A percentile compares a stretch with the other conserved stretches of the same genome.
Evolutionary conservation across 495 filamentous ascomycete genomes (phyloP).

Genomic region (Penicillium macrosclerotiorum): DNA sequence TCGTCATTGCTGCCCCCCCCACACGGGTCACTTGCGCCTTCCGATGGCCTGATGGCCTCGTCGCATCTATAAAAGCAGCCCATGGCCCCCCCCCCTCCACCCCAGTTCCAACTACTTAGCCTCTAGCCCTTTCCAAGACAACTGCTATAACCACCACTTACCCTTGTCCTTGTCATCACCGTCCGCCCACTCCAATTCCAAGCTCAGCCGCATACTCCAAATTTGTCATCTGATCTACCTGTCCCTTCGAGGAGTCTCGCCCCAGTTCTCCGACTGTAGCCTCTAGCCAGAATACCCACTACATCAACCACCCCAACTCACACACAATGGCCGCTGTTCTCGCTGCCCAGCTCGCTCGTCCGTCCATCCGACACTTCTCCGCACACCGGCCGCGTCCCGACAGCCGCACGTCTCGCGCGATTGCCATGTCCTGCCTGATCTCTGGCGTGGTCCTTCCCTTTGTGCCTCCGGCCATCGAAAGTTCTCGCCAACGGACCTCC

Average conservation of each 20-base stretch:
- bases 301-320: not conserved
- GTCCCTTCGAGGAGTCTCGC: too few species aligned
- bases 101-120: too few species aligned
- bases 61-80: slow-evolving; percentile 11
- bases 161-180: too few species aligned
- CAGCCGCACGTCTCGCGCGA: slow-evolving; percentile 37
- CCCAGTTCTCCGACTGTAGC: too few species aligned
- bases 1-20: slow-evolving; percentile 10
- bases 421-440: slow-evolving; percentile 40
- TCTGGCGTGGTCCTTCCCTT: slow-evolving; percentile 46
- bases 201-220: too few species aligned
- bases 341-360: slow-evolving; percentile 32
- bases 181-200: too few species aligned
- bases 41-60: slow-evolving; percentile 19
- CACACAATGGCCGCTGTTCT: slow-evolving; percentile 30
- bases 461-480: slow-evolving; percentile 46
- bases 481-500: slow-evolving; percentile 37
- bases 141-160: not conserved
- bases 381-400: slow-evolving; percentile 39
- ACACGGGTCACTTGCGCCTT: slow-evolving; percentile 19
- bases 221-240: too few species aligned
- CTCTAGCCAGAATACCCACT: not conserved
- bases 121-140: not conserved
- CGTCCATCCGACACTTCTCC: slow-evolving; percentile 45
- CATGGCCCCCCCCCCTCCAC: slow-evolving; percentile 1